Evolutionary conservation across 1,139 yeast species (phyloP).

Genomic region (Nadsonia commutata): DNA sequence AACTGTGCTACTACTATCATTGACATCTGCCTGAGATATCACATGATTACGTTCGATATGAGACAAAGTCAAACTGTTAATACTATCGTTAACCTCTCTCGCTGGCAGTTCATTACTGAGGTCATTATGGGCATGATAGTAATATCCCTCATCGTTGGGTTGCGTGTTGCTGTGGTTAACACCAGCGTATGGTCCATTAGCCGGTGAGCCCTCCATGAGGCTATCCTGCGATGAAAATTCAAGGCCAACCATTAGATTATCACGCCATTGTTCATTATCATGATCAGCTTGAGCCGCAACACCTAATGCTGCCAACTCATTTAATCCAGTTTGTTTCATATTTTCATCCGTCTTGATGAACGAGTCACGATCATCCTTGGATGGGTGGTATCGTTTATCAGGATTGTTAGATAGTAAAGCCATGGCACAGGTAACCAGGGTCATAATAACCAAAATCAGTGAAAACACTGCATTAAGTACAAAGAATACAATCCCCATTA

Average conservation of each 20-base stretch:
- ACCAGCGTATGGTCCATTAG: too few relatives aligned
- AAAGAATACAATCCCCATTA: slow-evolving; percentile 84
- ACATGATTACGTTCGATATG: too few relatives aligned
- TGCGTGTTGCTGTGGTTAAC: too few relatives aligned
- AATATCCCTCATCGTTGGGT: too few relatives aligned
- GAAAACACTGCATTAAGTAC: slow-evolving; percentile 85
- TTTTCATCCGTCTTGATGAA: slow-evolving; percentile 42
- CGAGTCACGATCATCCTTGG: slow-evolving; percentile 90
- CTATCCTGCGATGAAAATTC: too few relatives aligned
- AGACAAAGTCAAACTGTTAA: too few relatives aligned
- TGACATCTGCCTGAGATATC: too few relatives aligned
- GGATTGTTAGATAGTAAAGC: slow-evolving; percentile 81
- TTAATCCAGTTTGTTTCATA: slow-evolving; percentile 37
- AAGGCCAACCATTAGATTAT: slow-evolving; percentile 10
- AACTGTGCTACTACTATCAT: too few relatives aligned
- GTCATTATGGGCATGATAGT: too few relatives aligned
- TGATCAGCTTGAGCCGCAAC: slow-evolving; percentile 62
- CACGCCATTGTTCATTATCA: slow-evolving; percentile 12
- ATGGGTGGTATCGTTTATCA: slow-evolving; percentile 85
- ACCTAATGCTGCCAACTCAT: slow-evolving; percentile 74
- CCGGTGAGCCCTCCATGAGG: too few relatives aligned
- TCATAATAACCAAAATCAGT: slow-evolving; percentile 58
- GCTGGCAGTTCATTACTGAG: too few relatives aligned
- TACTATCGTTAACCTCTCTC: too few relatives aligned
- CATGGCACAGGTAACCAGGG: slow-evolving; percentile 66